Base-by-base conservation (phyloP, 2,329 filamentous ascomycete species). In the Claviceps pazoutovae region DNA sequence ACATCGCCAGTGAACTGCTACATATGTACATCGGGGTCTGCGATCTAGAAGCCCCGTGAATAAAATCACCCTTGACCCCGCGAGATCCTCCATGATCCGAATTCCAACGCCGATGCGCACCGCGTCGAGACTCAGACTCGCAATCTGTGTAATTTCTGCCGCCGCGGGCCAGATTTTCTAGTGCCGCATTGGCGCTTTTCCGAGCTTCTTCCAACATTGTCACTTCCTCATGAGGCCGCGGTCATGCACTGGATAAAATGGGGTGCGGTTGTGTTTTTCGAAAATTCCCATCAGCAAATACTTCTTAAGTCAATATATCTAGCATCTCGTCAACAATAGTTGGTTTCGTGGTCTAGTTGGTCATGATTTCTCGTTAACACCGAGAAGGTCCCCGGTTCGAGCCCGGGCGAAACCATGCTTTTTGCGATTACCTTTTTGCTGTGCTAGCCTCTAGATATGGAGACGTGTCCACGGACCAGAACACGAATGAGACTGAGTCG, bases 311-410 rank as follows among this genome's bases (percentile, higher is more conserved):
- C 6, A 21, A 21, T 43, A 7, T 21, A 34, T 46, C 1, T 1
- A 1, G 2, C 19, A 21, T 21, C 19, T 21, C 2, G 3, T 26
- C 49, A 39, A 39, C 14, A 46, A 26, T 16, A n/a, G 11, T 1
- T 21, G 53, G 50, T 54, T 54, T 49, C 53, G 53, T 54, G 50
- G 53, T 54, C 50, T 54, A 54, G 53, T 54, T 34, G 30, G 30
- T 34, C 30, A 34, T 34, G 30, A 34, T 34, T 34, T 34, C 30
- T 34, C 30, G 30, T 51, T 67, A 66, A 66, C 64, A 67, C 64
- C 64, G 64, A 66, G 64, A 66, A 66, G 64, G 64, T 66, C 65
- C 64, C 63, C 64, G 64, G 64, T 67, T 67, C 65, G 57, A 66
- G 62, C 64, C 64, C 64, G 64, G 64, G 65, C 65, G 64, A 57